These are phyloP conservation scores for Saturnispora besseyi DNA, from an alignment of 805 yeast species.

Conservation along the genomic window DNA sequence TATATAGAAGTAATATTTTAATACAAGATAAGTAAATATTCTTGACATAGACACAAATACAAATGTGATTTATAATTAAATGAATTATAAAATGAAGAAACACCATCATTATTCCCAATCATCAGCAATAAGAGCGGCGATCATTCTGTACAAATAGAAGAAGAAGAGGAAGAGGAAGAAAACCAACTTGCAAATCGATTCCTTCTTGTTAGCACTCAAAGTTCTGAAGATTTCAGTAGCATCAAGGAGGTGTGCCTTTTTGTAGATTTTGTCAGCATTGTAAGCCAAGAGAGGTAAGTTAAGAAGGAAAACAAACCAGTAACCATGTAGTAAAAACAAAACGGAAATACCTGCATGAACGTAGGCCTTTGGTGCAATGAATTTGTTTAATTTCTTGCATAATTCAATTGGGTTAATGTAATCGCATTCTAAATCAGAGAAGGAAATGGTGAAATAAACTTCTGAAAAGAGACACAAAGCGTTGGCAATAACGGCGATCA, in stretches of 20 bases:
- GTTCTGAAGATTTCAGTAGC: constrained; percentile 98
- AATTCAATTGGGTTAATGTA: constrained; percentile 96
- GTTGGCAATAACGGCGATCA: constrained; percentile 72
- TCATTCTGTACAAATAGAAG: constrained; percentile 93
- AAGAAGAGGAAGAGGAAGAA: constrained; percentile 89
- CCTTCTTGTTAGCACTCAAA: constrained; percentile 84
- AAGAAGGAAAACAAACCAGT: constrained; percentile 82
- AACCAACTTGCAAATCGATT: constrained; percentile 81
- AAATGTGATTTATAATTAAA: neutral
- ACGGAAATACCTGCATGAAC: constrained; percentile 65
- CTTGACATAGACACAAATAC: neutral
- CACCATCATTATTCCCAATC: constrained; percentile 23
- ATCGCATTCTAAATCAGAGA: constrained; percentile 90
- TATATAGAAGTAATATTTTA: neutral
- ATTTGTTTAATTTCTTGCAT: constrained; percentile 84
- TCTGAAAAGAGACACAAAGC: constrained; percentile 84
- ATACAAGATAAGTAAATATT: neutral
- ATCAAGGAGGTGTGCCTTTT: constrained; percentile 79
- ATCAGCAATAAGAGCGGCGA: constrained; percentile 79
- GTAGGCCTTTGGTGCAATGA: constrained; percentile 84
- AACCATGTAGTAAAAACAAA: constrained; percentile 74
- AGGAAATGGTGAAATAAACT: constrained; percentile 92
- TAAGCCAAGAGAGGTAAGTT: constrained; percentile 78
- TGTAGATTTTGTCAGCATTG: constrained; percentile 71
- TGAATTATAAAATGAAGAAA: neutral